Conservation (phyloP, 495 filamentous ascomycete genomes). For the Sporormia fimetaria region DNA sequence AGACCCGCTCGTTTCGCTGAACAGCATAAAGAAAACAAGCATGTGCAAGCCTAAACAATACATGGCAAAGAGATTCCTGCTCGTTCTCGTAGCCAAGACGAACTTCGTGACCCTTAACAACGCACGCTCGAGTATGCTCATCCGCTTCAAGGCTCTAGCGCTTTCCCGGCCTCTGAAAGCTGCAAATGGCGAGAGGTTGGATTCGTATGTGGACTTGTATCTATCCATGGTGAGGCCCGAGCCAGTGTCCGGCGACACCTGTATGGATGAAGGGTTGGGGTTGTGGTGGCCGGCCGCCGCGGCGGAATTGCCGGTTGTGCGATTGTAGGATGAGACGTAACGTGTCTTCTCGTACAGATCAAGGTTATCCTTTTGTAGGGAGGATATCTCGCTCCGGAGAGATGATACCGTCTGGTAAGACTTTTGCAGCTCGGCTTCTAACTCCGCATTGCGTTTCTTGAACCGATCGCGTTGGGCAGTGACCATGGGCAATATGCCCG, state of each 20-base stretch:
- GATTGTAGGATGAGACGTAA: slow-evolving; percentile 86
- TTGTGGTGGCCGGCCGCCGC: slow-evolving; percentile 60
- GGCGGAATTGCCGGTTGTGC: slow-evolving; percentile 41
- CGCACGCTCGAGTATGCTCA: slow-evolving; percentile 80
- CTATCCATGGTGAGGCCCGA: slow-evolving; percentile 65
- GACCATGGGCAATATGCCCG: slow-evolving; percentile 93
- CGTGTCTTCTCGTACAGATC: slow-evolving; percentile 96
- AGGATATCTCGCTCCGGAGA: slow-evolving; percentile 79
- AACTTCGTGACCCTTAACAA: slow-evolving; percentile 86
- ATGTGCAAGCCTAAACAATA: slow-evolving; percentile 87
- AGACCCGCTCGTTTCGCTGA: slow-evolving; percentile 34
- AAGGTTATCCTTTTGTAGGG: slow-evolving; percentile 91
- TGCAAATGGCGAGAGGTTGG: slow-evolving; percentile 88
- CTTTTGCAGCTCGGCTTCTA: slow-evolving; percentile 84
- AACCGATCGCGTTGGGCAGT: slow-evolving; percentile 96
- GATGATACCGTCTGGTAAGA: slow-evolving; percentile 70
- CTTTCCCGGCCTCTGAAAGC: slow-evolving; percentile 88
- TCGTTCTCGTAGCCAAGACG: slow-evolving; percentile 79
- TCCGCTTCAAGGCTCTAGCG: slow-evolving; percentile 83
- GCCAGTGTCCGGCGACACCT: slow-evolving; percentile 46
- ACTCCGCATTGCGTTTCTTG: slow-evolving; percentile 85
- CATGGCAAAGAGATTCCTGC: slow-evolving; percentile 86
- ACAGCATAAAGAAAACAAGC: slow-evolving; percentile 74
- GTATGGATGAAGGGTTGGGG: slow-evolving; percentile 63
- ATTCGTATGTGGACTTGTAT: slow-evolving; percentile 89